Conservation (phyloP, 1,284 basidiomycete species). For the Golubevia pallescens region DNA sequence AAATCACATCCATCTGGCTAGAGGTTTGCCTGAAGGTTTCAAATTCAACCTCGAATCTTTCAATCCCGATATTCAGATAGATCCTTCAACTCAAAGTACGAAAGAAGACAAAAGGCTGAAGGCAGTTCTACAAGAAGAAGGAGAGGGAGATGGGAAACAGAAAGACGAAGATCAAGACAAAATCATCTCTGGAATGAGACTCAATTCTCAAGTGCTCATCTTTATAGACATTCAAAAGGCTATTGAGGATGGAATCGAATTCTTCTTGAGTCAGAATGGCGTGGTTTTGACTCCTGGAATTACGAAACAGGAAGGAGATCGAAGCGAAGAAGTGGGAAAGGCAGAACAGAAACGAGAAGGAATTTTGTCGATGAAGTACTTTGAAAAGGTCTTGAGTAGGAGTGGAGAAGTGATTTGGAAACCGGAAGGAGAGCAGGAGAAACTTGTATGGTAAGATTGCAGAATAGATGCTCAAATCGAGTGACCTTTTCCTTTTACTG, state of each 20-base stretch:
- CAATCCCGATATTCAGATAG: no score
- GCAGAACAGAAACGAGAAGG: conserved; percentile 3
- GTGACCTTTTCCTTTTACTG: no score
- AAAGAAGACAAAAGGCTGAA: no score
- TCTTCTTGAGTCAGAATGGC: conserved; percentile 43
- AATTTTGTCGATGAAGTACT: conserved; percentile 26
- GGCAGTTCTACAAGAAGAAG: no score
- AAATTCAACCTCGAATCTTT: no score
- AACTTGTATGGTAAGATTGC: no score
- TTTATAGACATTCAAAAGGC: conserved; percentile 41
- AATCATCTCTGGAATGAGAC: conserved; percentile 38
- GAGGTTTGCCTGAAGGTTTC: conserved; percentile 69
- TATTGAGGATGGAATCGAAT: conserved; percentile 35
- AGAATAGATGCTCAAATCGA: no score
- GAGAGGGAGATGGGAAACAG: no score
- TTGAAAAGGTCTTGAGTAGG: conserved; percentile 27
- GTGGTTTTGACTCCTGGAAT: conserved; percentile 49
- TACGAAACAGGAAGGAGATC: background rate
- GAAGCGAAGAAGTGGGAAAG: background rate
- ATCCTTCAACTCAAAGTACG: no score
- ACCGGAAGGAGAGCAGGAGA: no score
- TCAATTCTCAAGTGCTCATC: conserved; percentile 31
- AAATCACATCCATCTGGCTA: conserved; percentile 87
- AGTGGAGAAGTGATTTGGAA: conserved; percentile 34
- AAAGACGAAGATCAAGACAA: no score